Evolutionary conservation across 257 asterid genomes (phyloP).

Genomic region (Haberlea rhodopensis): DNA sequence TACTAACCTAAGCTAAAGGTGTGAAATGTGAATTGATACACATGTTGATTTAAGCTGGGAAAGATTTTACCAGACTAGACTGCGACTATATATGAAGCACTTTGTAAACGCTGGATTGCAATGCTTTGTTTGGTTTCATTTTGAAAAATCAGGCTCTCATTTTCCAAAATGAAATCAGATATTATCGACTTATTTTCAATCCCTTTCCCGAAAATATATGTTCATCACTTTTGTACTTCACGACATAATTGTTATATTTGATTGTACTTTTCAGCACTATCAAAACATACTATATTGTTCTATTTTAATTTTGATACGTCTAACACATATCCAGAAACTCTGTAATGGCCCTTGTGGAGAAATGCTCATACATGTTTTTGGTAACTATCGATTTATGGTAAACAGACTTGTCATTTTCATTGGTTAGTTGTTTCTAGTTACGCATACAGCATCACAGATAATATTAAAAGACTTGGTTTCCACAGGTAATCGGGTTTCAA

Average conservation of each 20-base stretch:
- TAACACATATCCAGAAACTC: not conserved
- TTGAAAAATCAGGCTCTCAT: too few species aligned
- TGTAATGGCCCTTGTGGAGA: not conserved
- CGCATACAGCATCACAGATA: not conserved
- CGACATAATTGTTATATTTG: too few species aligned
- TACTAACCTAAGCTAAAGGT: not conserved
- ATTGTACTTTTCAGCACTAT: too few species aligned
- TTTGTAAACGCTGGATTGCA: not conserved
- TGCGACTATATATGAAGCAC: not conserved
- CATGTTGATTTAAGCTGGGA: not conserved
- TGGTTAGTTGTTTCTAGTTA: not conserved
- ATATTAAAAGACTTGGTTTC: not conserved
- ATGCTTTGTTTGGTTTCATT: too few species aligned
- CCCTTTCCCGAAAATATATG: too few species aligned
- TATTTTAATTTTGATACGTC: not conserved
- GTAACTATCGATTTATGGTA: not conserved
- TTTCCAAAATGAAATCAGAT: too few species aligned
- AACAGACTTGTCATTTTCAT: not conserved
- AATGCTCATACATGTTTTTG: not conserved
- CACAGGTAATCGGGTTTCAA: not conserved
- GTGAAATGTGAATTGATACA: constrained; percentile 5
- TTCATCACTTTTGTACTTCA: too few species aligned
- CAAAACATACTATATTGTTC: too few species aligned
- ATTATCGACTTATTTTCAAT: too few species aligned
- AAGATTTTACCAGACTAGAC: too few species aligned